Evolutionary conservation across 148 eudicot species (phyloP).

Genomic region (Rhododendron ferrugineum): DNA sequence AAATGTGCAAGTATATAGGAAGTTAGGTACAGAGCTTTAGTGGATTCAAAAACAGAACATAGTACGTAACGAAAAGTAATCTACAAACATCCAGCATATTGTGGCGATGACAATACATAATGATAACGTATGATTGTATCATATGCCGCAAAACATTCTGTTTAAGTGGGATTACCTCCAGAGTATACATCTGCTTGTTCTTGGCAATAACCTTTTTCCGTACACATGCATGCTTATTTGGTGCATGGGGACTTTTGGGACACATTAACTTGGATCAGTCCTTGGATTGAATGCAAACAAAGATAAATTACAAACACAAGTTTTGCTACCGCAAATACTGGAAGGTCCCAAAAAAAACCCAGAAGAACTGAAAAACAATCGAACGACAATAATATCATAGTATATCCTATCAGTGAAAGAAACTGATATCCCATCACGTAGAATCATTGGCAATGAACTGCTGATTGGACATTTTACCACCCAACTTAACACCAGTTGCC

Average conservation of each 20-base stretch:
- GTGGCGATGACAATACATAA: neutral
- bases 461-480: neutral
- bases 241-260: neutral
- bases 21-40: too few relatives aligned
- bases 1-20: neutral
- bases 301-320: neutral
- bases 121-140: neutral
- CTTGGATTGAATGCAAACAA: neutral
- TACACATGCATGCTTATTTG: neutral
- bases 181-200: neutral
- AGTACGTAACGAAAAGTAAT: neutral
- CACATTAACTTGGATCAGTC: neutral
- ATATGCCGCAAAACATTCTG: neutral
- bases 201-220: neutral
- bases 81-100: neutral
- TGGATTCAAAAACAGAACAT: too few relatives aligned
- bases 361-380: neutral
- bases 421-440: neutral
- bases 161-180: neutral
- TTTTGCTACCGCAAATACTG: neutral
- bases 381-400: neutral
- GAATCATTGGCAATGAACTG: neutral
- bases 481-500: neutral
- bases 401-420: neutral
- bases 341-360: neutral